phyloP scores from a whole-genome alignment of 2,329 filamentous ascomycete genomes.

The Aspergillus terreus region DNA sequence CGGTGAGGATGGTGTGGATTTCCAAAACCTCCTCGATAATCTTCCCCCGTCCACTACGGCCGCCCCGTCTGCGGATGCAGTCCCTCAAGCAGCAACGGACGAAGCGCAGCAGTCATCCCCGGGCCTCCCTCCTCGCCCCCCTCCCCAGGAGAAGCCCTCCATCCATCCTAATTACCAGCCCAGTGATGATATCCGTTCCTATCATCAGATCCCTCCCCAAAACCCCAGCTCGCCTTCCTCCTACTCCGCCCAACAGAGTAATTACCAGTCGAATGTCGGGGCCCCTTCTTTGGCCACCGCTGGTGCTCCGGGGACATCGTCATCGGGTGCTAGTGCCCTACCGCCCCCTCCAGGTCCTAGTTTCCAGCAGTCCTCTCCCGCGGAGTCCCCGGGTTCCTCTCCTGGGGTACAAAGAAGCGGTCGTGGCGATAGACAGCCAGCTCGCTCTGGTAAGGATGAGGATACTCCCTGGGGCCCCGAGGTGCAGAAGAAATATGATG shows the following conservation, averaged over 20 bases:
- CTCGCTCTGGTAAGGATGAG: constrained; percentile 29
- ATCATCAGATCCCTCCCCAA: constrained; percentile 35
- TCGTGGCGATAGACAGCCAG: constrained; percentile 24
- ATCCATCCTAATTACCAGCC: constrained; percentile 36
- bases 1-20: constrained; percentile 42
- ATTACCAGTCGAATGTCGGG: constrained; percentile 25
- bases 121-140: constrained; percentile 44
- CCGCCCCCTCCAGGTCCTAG: constrained; percentile 40
- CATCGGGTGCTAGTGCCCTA: constrained; percentile 31
- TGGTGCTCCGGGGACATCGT: constrained; percentile 32
- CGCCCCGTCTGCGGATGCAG: constrained; percentile 21
- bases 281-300: constrained; percentile 23
- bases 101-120: constrained; percentile 32
- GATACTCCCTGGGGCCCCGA: constrained; percentile 48
- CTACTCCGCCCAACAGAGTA: constrained; percentile 35
- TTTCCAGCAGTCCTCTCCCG: constrained; percentile 32
- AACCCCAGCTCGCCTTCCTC: constrained; percentile 23
- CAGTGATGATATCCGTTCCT: constrained; percentile 36
- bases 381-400: constrained; percentile 21
- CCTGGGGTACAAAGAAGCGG: constrained; percentile 21
- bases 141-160: constrained; percentile 40
- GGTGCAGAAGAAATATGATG: constrained; percentile 48
- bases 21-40: constrained; percentile 48
- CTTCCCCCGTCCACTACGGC: constrained; percentile 35
- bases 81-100: constrained; percentile 27